A percentile compares a stretch with the other conserved stretches of the same genome.
phyloP scores from a whole-genome alignment of 305 asterid genomes.

The Fraxinus nigra region DNA sequence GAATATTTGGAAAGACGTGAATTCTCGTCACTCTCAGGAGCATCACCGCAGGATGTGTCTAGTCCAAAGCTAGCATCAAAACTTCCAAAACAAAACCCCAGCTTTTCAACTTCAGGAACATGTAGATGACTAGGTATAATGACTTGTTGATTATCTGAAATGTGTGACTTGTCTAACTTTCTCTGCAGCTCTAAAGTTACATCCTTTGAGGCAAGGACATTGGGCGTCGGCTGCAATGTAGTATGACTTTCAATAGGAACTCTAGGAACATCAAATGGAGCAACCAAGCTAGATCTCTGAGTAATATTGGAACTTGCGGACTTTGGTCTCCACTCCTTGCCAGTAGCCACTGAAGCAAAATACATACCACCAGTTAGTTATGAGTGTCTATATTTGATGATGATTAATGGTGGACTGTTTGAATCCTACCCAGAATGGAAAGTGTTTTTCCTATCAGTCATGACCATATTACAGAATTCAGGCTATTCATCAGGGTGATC shows the following conservation, averaged over 20 bases:
- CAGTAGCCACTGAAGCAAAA: slow-evolving; percentile 53
- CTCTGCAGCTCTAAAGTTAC: slow-evolving; percentile 53
- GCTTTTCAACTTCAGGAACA: slow-evolving; percentile 79
- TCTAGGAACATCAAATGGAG: slow-evolving; percentile 44
- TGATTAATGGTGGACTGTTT: not conserved
- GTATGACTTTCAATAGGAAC: slow-evolving; percentile 46
- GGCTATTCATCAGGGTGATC: slow-evolving; percentile 12
- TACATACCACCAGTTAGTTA: slow-evolving; percentile 3
- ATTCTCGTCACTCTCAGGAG: slow-evolving; percentile 42
- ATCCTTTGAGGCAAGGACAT: slow-evolving; percentile 46
- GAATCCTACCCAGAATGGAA: slow-evolving; percentile 8
- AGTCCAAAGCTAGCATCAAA: slow-evolving; percentile 69
- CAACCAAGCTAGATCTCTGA: slow-evolving; percentile 40
- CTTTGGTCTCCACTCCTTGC: slow-evolving; percentile 92
- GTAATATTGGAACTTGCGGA: slow-evolving; percentile 46
- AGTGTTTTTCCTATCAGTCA: slow-evolving; percentile 7
- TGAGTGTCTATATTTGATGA: not conserved
- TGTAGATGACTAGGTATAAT: slow-evolving; percentile 83
- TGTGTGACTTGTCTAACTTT: slow-evolving; percentile 56
- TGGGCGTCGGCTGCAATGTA: slow-evolving; percentile 34
- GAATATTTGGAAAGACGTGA: slow-evolving; percentile 47
- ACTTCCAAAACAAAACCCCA: slow-evolving; percentile 93
- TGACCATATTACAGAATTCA: slow-evolving; percentile 2
- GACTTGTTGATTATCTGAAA: slow-evolving; percentile 71
- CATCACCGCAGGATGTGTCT: slow-evolving; percentile 43